Evolutionary conservation across 139 green algal genomes (phyloP), one percentile per base, ranked within the genome.

Genomic region (Protoeuglena noctilucae): DNA sequence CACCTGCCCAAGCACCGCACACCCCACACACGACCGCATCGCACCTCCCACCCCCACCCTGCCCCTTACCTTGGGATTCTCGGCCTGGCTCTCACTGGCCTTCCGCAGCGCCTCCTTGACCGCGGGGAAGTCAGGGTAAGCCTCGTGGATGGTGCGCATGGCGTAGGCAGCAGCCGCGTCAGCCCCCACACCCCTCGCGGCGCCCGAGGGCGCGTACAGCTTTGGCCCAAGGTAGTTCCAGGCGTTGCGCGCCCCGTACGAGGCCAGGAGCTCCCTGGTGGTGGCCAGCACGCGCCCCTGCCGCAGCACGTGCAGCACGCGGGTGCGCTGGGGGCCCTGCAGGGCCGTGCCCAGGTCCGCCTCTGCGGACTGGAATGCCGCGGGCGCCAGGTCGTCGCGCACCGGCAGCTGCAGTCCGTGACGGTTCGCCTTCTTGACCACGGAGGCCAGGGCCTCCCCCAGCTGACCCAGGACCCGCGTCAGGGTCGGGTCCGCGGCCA

Each of bases 251-350:
- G n/a, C n/a, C n/a, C n/a, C n/a, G n/a, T n/a, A n/a, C 46, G 46
- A 7, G 46, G 7, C 46, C 21, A 51, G 7, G 46, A 23, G 27
- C 46, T 6, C 46, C 46, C 27, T 51, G 46, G 7, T 51, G 46
- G 16, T 45, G 39, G 39, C 16, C 39, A n/a, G 39, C 39, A 16
- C 39, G 39, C 39, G 39, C 39, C 31, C 43, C 30, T 23, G 16
- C 22, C 27, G 28, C 6, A 48, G 19, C 2, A 69, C 21, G 9
- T 55, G 0, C 24, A 64, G 29, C 23, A 52, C 21, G 6, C 54
- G 45, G 23, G 47, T 40, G 30, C 53, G 53, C 12, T n/a, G 39
- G 12, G 16, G 39, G 12, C 12, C 12, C 39, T 12, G 39, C 12
- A n/a, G 39, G 12, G 12, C 39, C 39, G 39, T 16, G 12, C 39